Evolutionary conservation across 139 green algal species (phyloP).

Genomic region (Chlorella sp.): DNA sequence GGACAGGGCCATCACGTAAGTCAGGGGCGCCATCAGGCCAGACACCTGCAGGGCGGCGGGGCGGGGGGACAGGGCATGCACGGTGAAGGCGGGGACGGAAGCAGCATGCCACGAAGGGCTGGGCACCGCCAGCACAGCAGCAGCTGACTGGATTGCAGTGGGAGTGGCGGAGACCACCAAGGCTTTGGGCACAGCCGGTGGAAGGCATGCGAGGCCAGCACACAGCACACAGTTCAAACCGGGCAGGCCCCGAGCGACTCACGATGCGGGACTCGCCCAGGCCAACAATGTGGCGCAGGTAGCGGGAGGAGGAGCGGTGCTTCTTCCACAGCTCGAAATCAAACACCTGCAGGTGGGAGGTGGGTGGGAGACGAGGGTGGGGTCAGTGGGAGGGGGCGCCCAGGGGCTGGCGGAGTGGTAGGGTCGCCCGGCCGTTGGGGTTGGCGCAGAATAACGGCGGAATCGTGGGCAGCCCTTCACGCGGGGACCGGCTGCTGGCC

Average conservation of each 20-base stretch:
- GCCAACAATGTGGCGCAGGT: constrained; percentile 26
- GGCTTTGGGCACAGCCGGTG: no score
- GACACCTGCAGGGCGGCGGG: not conserved
- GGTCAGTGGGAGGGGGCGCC: no score
- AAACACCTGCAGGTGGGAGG: constrained; percentile 15
- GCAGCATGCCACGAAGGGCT: no score
- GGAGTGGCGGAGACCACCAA: no score
- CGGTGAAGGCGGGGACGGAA: not conserved
- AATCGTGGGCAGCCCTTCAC: no score
- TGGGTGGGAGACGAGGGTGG: not conserved
- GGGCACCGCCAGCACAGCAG: no score
- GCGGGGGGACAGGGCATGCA: not conserved
- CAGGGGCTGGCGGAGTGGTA: no score
- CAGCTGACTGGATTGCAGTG: no score
- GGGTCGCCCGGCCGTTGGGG: no score
- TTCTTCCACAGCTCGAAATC: constrained; percentile 28
- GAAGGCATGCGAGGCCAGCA: no score
- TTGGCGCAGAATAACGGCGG: no score
- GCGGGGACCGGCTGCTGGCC: no score
- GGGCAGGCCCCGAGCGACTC: not conserved
- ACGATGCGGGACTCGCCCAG: constrained; percentile 17
- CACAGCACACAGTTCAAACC: not conserved
- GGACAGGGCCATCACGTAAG: constrained; percentile 19
- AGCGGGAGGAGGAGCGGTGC: constrained; percentile 28
- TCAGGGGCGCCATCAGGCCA: constrained; percentile 13